These are phyloP conservation scores for Mallotus repandus DNA, from an alignment of 441 rosid species.

Conservation along the genomic window DNA sequence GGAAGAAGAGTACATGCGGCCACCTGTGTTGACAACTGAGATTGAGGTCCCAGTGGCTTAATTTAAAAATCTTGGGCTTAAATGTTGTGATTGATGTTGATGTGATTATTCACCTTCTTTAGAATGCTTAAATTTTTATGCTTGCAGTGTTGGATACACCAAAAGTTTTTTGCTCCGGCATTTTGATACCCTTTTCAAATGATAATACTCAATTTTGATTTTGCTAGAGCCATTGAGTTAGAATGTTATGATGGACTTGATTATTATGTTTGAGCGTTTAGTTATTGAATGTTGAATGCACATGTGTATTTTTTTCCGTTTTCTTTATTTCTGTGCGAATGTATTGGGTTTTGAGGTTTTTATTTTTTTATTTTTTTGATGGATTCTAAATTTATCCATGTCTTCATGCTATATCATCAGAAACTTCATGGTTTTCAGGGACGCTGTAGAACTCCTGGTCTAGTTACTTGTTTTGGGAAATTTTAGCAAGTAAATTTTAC, in stretches of 20 bases:
- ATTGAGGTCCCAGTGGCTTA: conserved; percentile 45
- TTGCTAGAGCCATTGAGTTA: not conserved
- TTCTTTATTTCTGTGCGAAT: not conserved
- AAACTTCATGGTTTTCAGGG: too few species aligned
- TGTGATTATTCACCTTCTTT: not conserved
- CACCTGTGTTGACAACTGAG: conserved; percentile 29
- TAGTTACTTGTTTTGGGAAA: too few species aligned
- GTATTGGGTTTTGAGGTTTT: too few species aligned
- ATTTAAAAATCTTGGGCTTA: not conserved
- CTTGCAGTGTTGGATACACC: not conserved
- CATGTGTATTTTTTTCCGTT: not conserved
- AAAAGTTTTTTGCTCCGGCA: not conserved
- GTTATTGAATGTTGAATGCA: not conserved
- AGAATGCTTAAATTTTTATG: not conserved
- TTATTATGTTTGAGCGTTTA: not conserved
- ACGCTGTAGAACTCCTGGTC: too few species aligned
- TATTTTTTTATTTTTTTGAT: too few species aligned
- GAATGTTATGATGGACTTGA: not conserved
- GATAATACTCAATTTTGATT: conserved; percentile 6
- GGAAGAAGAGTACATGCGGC: conserved; percentile 36
- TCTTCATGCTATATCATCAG: too few species aligned
- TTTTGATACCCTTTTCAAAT: not conserved
- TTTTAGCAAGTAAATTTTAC: too few species aligned
- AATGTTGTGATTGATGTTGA: not conserved
- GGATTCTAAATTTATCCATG: too few species aligned